Base-by-base conservation (phyloP, 768 basidiomycete genomes). In the Termitomyces sp. region DNA sequence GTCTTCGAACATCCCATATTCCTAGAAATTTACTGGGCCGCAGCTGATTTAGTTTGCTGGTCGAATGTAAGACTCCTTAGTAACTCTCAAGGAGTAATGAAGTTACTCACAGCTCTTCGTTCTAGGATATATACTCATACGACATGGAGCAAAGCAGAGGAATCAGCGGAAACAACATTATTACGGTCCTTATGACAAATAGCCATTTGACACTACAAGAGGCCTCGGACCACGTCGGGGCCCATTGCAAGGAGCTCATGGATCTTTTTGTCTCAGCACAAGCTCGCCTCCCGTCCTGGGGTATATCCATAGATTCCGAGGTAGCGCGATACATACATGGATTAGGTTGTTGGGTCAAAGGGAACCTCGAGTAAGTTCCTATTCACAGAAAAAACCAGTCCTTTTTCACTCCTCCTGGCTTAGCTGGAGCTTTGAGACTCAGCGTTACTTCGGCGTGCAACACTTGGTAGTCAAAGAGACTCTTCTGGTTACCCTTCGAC, bases 61-160 rank as follows among this genome's bases (percentile, higher is more conserved):
- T 73, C 87, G 22, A 89, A 90, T 68, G 87, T 88, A 60, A 70
- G 81, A 71, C 22, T 49, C 46, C 24, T 20, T 31, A 34, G n/a
- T 4, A 16, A 33, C n/a, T 18, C 2, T 22, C 4, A 31, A 18
- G 3, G 42, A 8, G 5, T 18, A 6, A 22, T 20, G 11, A 15
- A 22, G 50, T 50, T 20, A 20, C 34, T 49, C 15, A 39, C 5
- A 8, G 41, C n/a, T 47, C 50, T 24, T 30, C 18, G 56, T 61
- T 51, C 47, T 64, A 87, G 87, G 86, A 89, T 60, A 70, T 88
- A 16, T 88, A 87, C 65, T 88, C 85, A 8, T 89, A 88, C 70
- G 83, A 87, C 69, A 83, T 86, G 80, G 87, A 91, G 64, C 84
- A 87, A 64, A 78, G 81, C 53, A 81, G 81, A 64, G 88, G 86